phyloP scores from a whole-genome alignment of 1,139 yeast species.

The Saccharomyces uvarum region DNA sequence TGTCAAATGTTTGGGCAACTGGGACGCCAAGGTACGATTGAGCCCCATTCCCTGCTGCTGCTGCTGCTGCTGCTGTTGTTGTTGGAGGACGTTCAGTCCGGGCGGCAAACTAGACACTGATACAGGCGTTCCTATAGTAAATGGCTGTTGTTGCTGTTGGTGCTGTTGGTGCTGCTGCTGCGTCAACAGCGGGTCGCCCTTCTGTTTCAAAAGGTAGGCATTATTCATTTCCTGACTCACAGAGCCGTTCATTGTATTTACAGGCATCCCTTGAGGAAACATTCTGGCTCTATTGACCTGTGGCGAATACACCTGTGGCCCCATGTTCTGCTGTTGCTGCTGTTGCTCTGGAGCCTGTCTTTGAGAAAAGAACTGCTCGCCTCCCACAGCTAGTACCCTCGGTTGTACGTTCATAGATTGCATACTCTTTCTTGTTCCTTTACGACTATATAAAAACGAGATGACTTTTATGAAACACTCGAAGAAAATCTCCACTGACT shows the following conservation, averaged over 20 bases:
- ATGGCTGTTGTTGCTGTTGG: slow-evolving; percentile 22
- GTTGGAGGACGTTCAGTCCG: slow-evolving; percentile 6
- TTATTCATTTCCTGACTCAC: background rate
- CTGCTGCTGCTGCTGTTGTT: slow-evolving; percentile 13
- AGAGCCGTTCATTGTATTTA: background rate
- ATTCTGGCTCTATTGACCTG: background rate
- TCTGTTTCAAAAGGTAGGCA: slow-evolving; percentile 1
- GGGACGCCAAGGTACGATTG: slow-evolving; percentile 6
- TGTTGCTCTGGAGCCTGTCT: background rate
- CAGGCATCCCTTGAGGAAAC: slow-evolving; percentile 1
- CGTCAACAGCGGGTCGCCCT: background rate
- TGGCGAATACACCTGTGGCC: background rate
- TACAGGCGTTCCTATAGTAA: slow-evolving; percentile 17
- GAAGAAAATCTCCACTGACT: background rate
- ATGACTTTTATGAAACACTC: background rate
- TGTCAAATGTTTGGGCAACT: slow-evolving; percentile 15
- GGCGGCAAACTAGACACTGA: slow-evolving; percentile 10
- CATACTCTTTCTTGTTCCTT: background rate
- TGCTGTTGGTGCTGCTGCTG: background rate
- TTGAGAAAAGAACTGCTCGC: background rate
- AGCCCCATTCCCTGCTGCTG: slow-evolving; percentile 9
- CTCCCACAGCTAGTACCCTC: background rate
- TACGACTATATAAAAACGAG: background rate
- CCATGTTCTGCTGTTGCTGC: background rate
- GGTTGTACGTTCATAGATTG: slow-evolving; percentile 1